phyloP scores from a whole-genome alignment of 306 rosid species.

The Begonia peltatifolia region DNA sequence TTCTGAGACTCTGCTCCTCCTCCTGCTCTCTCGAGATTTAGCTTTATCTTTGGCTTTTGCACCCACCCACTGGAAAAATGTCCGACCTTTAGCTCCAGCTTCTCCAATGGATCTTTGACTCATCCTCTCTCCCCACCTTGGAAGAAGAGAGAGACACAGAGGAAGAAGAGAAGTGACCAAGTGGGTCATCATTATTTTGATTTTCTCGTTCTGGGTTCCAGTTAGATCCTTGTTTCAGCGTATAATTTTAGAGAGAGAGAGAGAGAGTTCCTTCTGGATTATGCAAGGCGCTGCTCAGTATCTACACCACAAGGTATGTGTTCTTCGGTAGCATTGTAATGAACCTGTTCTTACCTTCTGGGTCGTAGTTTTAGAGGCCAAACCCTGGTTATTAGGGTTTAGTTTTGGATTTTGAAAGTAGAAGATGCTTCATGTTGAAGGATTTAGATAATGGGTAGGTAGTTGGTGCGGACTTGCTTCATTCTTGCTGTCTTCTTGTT shows the following conservation, averaged over 20 bases:
- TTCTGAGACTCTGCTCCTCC: no score
- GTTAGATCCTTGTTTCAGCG: no score
- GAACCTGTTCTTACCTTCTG: neutral
- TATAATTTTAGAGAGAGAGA: neutral
- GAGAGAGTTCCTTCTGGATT: neutral
- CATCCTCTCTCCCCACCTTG: no score
- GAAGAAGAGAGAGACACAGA: no score
- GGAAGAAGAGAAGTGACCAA: no score
- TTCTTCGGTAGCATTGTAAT: neutral
- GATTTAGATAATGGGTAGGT: neutral
- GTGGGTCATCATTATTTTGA: neutral
- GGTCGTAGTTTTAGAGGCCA: neutral
- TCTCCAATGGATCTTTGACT: no score
- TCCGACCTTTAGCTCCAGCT: no score
- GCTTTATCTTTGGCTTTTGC: no score
- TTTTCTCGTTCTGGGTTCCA: neutral
- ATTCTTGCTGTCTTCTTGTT: neutral
- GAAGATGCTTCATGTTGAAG: neutral
- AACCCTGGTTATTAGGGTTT: neutral
- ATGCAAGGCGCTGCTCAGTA: neutral
- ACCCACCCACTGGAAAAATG: no score
- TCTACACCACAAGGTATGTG: neutral
- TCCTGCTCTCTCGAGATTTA: no score
- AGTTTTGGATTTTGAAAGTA: neutral
- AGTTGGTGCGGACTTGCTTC: slow-evolving; percentile 7